Conservation (phyloP, 148 eudicot genomes). For the Rhododendron griersonianum region DNA sequence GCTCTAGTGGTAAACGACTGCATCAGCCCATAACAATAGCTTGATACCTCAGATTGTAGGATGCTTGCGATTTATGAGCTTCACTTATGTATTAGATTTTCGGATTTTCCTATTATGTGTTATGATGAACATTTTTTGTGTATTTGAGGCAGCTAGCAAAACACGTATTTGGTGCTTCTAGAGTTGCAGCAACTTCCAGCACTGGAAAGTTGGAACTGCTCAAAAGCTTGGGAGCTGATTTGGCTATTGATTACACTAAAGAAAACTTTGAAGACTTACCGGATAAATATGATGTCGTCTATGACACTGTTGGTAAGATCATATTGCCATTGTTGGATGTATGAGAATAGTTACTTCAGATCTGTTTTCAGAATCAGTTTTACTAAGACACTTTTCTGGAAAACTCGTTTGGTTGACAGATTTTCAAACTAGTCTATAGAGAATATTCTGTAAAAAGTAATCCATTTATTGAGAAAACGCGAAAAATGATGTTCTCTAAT, state of each 20-base stretch:
- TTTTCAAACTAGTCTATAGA: background rate
- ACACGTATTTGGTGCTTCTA: conserved; percentile 91
- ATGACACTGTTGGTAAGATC: conserved; percentile 82
- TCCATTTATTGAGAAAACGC: background rate
- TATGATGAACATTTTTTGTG: background rate
- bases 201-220: conserved; percentile 73
- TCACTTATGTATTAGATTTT: background rate
- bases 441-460: background rate
- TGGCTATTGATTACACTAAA: conserved; percentile 82
- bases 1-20: background rate
- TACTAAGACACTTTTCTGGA: background rate
- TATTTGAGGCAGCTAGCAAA: conserved; percentile 64
- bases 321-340: background rate
- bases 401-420: background rate
- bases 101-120: background rate
- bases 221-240: conserved; percentile 80
- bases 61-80: background rate
- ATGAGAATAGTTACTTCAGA: background rate
- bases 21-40: background rate
- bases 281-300: conserved; percentile 86
- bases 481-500: background rate
- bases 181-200: conserved; percentile 95
- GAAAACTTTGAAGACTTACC: conserved; percentile 81
- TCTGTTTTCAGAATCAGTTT: background rate
- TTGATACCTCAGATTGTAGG: background rate